Conservation (phyloP, 164 flowering plant species). For the Macadamia integrifolia region DNA sequence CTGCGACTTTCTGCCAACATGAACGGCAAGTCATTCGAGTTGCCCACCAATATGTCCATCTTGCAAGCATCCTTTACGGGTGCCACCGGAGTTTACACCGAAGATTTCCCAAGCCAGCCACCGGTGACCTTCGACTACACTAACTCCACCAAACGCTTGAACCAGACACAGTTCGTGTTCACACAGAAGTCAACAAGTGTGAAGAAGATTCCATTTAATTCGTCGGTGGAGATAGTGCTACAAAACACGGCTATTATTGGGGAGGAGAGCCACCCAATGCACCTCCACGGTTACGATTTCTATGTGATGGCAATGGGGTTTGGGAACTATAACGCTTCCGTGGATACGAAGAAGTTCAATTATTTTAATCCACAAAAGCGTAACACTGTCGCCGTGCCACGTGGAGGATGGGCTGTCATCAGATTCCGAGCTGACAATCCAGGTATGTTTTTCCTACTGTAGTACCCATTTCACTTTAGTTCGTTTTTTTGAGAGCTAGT, state of each 20-base stretch:
- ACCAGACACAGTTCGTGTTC: constrained; percentile 7
- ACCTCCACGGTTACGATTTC: constrained; percentile 67
- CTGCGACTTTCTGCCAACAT: constrained; percentile 42
- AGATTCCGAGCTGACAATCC: constrained; percentile 72
- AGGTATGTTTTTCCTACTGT: constrained; percentile 26
- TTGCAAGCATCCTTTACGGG: constrained; percentile 41
- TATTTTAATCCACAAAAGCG: constrained; percentile 54
- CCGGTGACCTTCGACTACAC: constrained; percentile 55
- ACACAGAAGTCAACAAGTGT: constrained; percentile 40
- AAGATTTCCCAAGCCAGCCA: constrained; percentile 55
- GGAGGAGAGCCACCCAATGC: constrained; percentile 67
- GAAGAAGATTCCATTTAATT: constrained; percentile 44
- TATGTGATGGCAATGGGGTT: constrained; percentile 71
- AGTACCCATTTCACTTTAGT: constrained; percentile 1
- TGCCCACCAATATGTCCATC: constrained; percentile 40
- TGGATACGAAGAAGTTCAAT: constrained; percentile 41
- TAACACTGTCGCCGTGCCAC: constrained; percentile 73
- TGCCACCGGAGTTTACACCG: constrained; percentile 30
- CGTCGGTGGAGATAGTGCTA: constrained; percentile 62
- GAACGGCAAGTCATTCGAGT: constrained; percentile 58
- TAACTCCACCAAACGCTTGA: constrained; percentile 10
- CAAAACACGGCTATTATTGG: constrained; percentile 61
- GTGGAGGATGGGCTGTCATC: constrained; percentile 82
- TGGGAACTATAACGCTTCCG: constrained; percentile 45
- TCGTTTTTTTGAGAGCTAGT: no score